Conservation (phyloP, 208 protist species). For the Leishmania major region DNA sequence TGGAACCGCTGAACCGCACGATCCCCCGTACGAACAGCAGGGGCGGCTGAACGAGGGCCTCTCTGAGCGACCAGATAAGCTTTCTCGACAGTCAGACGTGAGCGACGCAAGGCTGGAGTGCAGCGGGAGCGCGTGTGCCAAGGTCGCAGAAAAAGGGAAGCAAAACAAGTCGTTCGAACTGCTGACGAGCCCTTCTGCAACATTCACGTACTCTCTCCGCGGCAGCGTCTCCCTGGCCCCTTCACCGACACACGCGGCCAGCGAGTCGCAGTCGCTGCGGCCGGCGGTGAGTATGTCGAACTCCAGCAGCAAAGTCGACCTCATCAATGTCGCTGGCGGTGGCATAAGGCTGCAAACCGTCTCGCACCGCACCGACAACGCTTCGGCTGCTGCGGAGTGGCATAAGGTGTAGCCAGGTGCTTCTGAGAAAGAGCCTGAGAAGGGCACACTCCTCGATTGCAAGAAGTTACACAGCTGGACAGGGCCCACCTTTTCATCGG, state of each 20-base stretch:
- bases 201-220: background rate
- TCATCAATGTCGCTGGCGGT: background rate
- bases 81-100: background rate
- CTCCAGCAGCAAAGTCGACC: background rate
- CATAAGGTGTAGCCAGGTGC: background rate
- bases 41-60: background rate
- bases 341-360: background rate
- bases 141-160: background rate
- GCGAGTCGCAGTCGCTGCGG: background rate
- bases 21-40: background rate
- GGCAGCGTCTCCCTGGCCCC: background rate
- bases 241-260: background rate
- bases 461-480: background rate
- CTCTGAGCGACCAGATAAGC: too few relatives aligned
- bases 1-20: background rate
- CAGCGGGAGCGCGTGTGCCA: background rate
- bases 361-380: background rate
- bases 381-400: background rate
- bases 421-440: too few relatives aligned
- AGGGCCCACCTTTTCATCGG: background rate
- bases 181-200: background rate
- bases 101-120: background rate
- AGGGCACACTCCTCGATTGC: too few relatives aligned
- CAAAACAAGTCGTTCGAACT: background rate
- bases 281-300: background rate